Evolutionary conservation across 305 asterid species (phyloP).

Genomic region (Lippia alba): DNA sequence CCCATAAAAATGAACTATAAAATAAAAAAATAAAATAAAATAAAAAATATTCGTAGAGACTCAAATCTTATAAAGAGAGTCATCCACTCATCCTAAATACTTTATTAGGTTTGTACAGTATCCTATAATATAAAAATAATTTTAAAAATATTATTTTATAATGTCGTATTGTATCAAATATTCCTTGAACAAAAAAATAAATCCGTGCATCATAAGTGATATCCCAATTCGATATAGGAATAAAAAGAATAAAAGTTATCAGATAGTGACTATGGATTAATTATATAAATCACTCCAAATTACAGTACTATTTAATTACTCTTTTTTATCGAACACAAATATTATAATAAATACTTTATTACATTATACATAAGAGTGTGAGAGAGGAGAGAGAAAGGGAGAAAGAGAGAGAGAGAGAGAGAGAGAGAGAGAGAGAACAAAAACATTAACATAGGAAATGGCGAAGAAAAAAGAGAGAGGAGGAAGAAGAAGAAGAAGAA

Average conservation of each 20-base stretch:
- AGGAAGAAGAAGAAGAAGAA: conserved; percentile 52
- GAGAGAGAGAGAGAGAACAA: conserved; percentile 36
- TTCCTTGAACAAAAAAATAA: too few species aligned
- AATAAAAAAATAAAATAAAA: too few species aligned
- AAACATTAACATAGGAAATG: conserved; percentile 68
- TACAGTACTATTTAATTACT: conserved; percentile 26
- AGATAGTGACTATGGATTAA: conserved; percentile 27
- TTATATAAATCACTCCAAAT: conserved; percentile 24
- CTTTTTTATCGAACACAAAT: conserved; percentile 27
- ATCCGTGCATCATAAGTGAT: too few species aligned
- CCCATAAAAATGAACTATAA: too few species aligned
- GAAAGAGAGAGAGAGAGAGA: conserved; percentile 17
- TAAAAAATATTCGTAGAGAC: too few species aligned
- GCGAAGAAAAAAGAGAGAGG: conserved; percentile 55
- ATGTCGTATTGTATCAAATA: too few species aligned
- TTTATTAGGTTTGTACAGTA: too few species aligned
- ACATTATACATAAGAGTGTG: conserved; percentile 17
- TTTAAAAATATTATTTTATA: too few species aligned
- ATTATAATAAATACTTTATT: conserved; percentile 35
- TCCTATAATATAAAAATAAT: too few species aligned
- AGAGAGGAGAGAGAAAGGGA: too few species aligned
- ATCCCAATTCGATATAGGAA: background rate
- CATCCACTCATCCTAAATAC: too few species aligned
- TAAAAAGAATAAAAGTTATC: conserved; percentile 22
- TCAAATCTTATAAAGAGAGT: too few species aligned